Base-by-base conservation (phyloP, 1,284 basidiomycete genomes). In the Neonothopanus nambi region DNA sequence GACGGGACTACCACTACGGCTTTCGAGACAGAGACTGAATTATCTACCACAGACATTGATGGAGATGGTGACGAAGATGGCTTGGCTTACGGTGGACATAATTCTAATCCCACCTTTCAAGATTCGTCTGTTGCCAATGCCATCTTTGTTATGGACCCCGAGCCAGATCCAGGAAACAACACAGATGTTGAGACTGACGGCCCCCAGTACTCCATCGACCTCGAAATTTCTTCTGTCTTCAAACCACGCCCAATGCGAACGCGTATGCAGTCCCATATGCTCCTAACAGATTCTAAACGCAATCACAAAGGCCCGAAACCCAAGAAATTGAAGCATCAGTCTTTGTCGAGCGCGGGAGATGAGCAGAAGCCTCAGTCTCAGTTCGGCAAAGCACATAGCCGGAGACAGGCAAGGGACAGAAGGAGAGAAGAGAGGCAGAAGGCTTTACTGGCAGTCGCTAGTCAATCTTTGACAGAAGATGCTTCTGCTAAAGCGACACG, bases 151-250 rank as follows among this genome's bases (percentile, higher is more conserved):
- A 77, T 82, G 76, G 80, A 82, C 61, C 62, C 70, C 1, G 77
- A 77, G 40, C 65, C 67, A 6, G 74, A 76, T 23, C 49, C 66
- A 0, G 72, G 30, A 11, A 33, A 48, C 18, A 26, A 20, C 9
- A 33, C 39, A 39, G 52, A 45, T 36, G 5, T 18, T 53, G 30
- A 33, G 30, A 33, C 30, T 33, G 30, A 33, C 13, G 30, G 30
- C 3, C 30, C 30, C 13, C 30, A 33, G 30, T 33, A 11, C 30
- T 66, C 73, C 12, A 66, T 84, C 50, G 80, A 82, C 61, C 76
- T 90, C 53, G 84, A 86, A 62, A 89, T 89, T 44, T 70, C 79
- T 1, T 75, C 81, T 1, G 87, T 89, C 3, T 87, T 81, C 70
- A 89, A 89, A 60, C 87, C 87, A 3, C 79, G 84, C 2, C 85